phyloP scores from a whole-genome alignment of 495 filamentous ascomycete species.

The Penicillium simplicissimum region DNA sequence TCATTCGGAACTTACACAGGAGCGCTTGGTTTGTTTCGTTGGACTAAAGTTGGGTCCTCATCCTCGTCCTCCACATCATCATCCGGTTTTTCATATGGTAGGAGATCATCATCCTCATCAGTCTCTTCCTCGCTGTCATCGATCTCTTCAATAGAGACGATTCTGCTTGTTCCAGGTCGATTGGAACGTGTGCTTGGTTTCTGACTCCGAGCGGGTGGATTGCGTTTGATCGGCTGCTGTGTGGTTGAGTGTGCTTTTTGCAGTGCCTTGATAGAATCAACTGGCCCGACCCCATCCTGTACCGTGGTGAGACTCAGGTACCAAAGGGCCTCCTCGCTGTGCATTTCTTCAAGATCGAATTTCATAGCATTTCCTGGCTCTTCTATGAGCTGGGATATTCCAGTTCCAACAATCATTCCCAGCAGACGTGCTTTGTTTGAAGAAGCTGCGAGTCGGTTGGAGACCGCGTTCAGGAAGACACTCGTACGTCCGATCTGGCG shows the following conservation, averaged over 20 bases:
- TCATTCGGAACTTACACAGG: constrained; percentile 62
- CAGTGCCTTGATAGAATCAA: constrained; percentile 49
- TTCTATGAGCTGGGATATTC: constrained; percentile 79
- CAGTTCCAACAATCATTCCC: constrained; percentile 85
- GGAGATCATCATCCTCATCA: constrained; percentile 70
- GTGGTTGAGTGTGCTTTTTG: not conserved
- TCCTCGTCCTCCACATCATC: constrained; percentile 90
- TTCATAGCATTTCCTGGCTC: constrained; percentile 69
- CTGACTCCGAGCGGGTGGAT: constrained; percentile 3
- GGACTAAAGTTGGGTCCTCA: constrained; percentile 84
- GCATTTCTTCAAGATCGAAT: constrained; percentile 82
- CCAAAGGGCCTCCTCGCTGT: constrained; percentile 70
- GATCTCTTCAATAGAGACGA: constrained; percentile 70
- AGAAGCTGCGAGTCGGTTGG: constrained; percentile 79
- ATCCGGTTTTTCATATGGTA: constrained; percentile 86
- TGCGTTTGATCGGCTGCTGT: not conserved
- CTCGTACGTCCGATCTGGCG: constrained; percentile 67
- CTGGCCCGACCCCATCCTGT: constrained; percentile 62
- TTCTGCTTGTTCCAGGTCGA: constrained; percentile 43
- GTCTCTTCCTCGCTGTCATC: constrained; percentile 50
- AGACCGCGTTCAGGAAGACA: constrained; percentile 72
- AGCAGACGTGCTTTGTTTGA: constrained; percentile 76
- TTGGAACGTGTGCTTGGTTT: constrained; percentile 20
- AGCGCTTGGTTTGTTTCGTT: constrained; percentile 76
- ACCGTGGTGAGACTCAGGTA: constrained; percentile 67